phyloP scores from a whole-genome alignment of 192 early-diverging fungal genomes.

The Dispira parvispora region DNA sequence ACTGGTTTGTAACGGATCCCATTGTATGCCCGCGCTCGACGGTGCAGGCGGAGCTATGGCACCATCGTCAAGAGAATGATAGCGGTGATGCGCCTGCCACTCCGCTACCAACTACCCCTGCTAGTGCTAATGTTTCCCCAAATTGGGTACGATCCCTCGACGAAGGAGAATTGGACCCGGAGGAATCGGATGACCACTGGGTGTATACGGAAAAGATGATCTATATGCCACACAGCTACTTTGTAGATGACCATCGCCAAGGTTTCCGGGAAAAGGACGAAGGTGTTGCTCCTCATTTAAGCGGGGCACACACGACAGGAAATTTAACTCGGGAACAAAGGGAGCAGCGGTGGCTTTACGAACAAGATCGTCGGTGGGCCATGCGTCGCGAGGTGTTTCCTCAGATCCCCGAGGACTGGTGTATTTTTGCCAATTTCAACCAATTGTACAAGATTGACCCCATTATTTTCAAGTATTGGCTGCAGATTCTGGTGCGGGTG shows the following conservation, averaged over 20 bases:
- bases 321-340: constrained; percentile 16
- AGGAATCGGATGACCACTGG: constrained; percentile 36
- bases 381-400: constrained; percentile 84
- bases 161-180: constrained; percentile 30
- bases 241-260: constrained; percentile 88
- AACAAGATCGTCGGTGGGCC: constrained; percentile 60
- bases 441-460: constrained; percentile 96
- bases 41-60: constrained; percentile 39
- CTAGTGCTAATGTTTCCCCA: constrained; percentile 6
- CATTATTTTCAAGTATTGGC: constrained; percentile 67
- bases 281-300: constrained; percentile 23
- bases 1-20: constrained; percentile 64
- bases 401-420: constrained; percentile 53
- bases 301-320: constrained; percentile 14
- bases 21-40: constrained; percentile 55
- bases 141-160: constrained; percentile 14
- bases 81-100: background rate
- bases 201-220: constrained; percentile 79
- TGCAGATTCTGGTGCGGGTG: constrained; percentile 59
- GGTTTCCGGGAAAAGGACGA: constrained; percentile 65
- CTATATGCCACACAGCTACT: constrained; percentile 85
- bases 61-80: constrained; percentile 16
- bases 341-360: constrained; percentile 48
- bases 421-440: constrained; percentile 94
- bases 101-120: background rate